phyloP scores from a whole-genome alignment of 352 stramenopile species.

The Saprolegnia diclina region DNA sequence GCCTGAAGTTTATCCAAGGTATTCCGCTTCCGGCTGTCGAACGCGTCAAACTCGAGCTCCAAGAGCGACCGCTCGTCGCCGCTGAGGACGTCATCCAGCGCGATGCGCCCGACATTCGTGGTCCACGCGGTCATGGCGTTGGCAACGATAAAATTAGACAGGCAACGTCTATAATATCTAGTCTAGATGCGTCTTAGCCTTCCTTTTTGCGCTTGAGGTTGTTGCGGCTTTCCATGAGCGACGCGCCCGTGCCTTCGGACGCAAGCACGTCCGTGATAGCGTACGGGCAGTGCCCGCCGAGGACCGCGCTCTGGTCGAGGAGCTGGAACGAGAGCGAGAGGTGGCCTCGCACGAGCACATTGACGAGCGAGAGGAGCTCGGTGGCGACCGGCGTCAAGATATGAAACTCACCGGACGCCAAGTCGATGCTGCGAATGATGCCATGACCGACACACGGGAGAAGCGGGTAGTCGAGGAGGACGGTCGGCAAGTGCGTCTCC shows the following conservation, averaged over 20 bases:
- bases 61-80: conserved; percentile 15
- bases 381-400: conserved; percentile 63
- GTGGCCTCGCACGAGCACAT: conserved; percentile 64
- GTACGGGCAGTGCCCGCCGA: conserved; percentile 45
- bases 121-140: neutral
- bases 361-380: conserved; percentile 49
- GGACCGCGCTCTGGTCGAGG: conserved; percentile 37
- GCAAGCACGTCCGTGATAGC: conserved; percentile 61
- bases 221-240: conserved; percentile 79
- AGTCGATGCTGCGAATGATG: conserved; percentile 60
- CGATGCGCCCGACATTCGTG: neutral
- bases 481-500: neutral
- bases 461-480: conserved; percentile 13
- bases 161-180: conserved; percentile 6
- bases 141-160: neutral
- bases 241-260: conserved; percentile 64
- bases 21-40: neutral
- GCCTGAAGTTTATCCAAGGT: conserved; percentile 17
- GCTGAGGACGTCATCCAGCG: conserved; percentile 5
- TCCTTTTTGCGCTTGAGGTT: conserved; percentile 76
- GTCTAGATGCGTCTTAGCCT: too few species aligned
- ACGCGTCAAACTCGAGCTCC: conserved; percentile 3
- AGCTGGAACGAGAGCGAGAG: conserved; percentile 56
- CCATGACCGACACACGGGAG: conserved; percentile 23
- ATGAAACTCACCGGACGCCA: conserved; percentile 44